Percentiles rank a stretch among this genome's conserved stretches.
Evolutionary conservation across 1,139 yeast species (phyloP).

Genomic region (Diutina rugosa): DNA sequence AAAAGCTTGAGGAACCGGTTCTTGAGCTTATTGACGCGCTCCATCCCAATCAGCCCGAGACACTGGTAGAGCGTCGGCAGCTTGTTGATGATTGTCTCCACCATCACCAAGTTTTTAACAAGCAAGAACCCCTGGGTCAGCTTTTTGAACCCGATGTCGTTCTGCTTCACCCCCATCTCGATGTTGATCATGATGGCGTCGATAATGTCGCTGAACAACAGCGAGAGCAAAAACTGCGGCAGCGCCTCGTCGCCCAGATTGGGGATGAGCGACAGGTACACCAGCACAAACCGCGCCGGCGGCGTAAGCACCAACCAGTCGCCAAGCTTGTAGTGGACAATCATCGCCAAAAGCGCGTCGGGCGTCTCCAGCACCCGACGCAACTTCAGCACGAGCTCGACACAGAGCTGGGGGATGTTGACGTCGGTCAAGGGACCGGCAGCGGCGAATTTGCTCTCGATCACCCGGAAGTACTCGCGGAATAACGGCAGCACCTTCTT

Average conservation of each 20-base stretch:
- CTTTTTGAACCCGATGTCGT: conserved; percentile 22
- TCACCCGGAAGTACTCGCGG: conserved; percentile 40
- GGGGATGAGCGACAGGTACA: conserved; percentile 35
- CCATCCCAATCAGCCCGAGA: conserved; percentile 53
- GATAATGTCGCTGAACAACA: conserved; percentile 60
- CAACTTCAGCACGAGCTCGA: conserved; percentile 36
- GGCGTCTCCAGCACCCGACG: conserved; percentile 50
- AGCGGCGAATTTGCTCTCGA: conserved; percentile 36
- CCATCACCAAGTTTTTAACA: conserved; percentile 56
- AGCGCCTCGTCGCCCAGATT: conserved; percentile 17
- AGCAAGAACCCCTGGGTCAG: conserved; percentile 57
- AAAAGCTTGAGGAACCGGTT: conserved; percentile 68
- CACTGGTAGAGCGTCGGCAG: conserved; percentile 33
- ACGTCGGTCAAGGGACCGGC: conserved; percentile 37
- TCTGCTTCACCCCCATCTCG: conserved; percentile 37
- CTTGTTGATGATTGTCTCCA: conserved; percentile 62
- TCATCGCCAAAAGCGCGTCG: conserved; percentile 38
- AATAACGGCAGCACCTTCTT: conserved; percentile 11
- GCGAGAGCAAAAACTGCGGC: conserved; percentile 34
- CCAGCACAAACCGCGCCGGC: conserved; percentile 35
- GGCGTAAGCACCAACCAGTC: conserved; percentile 57
- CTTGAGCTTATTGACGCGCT: conserved; percentile 54
- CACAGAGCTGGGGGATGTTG: conserved; percentile 41
- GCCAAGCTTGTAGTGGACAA: conserved; percentile 40
- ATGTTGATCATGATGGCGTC: conserved; percentile 55